phyloP scores from a whole-genome alignment of 768 basidiomycete species.

The Exidia glandulosa region DNA sequence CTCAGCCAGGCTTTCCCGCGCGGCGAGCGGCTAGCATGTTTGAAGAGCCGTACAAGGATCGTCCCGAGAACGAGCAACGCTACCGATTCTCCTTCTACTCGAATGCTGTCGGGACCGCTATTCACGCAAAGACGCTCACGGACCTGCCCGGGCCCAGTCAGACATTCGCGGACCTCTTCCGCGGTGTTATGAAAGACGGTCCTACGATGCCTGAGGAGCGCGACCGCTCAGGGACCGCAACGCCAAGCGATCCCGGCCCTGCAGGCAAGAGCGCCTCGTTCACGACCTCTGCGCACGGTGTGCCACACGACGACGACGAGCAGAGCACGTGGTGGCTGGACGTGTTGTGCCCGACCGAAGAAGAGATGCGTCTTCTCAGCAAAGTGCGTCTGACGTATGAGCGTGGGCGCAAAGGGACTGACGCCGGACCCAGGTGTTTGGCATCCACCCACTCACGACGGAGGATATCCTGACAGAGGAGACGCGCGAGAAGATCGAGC shows the following conservation, averaged over 20 bases:
- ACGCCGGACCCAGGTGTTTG: conserved; percentile 66
- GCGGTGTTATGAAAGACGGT: conserved; percentile 27
- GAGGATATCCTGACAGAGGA: conserved; percentile 99
- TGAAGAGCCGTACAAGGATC: conserved; percentile 9
- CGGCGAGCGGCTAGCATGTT: not conserved
- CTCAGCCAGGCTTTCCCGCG: conserved; percentile 14
- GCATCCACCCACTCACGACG: conserved; percentile 93
- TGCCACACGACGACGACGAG: conserved; percentile 35
- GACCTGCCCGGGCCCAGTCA: conserved; percentile 93
- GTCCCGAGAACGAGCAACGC: conserved; percentile 66
- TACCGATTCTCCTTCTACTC: conserved; percentile 99
- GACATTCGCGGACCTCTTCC: conserved; percentile 83
- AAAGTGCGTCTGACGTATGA: conserved; percentile 41
- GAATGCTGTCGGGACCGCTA: conserved; percentile 81
- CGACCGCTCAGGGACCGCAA: conserved; percentile 3
- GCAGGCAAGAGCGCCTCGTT: not conserved
- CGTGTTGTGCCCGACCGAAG: conserved; percentile 85
- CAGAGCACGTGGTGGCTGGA: conserved; percentile 96
- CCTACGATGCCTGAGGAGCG: conserved; percentile 5
- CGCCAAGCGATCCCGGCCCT: not conserved
- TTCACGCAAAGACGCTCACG: conserved; percentile 84
- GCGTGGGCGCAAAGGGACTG: conserved; percentile 1
- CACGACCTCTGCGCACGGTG: not conserved
- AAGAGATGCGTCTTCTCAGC: conserved; percentile 95
- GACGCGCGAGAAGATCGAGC: conserved; percentile 97